phyloP scores from a whole-genome alignment of 202 grass and related monocot species.

The Elaeis oleifera region DNA sequence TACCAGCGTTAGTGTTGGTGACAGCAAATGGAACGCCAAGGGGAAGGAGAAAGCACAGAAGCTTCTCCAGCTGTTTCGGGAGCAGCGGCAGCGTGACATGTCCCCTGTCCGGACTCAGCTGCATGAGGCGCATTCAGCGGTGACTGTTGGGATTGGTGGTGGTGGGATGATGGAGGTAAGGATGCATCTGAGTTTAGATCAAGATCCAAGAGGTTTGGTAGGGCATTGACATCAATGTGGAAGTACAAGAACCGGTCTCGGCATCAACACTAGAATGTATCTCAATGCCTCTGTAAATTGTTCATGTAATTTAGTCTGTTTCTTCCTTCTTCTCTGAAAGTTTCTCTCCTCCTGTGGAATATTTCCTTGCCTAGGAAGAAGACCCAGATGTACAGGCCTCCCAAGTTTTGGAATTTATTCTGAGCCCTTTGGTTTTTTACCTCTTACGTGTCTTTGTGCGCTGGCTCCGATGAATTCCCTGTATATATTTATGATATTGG shows the following conservation, averaged over 20 bases:
- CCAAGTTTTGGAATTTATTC: too few species aligned
- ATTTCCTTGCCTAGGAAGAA: too few species aligned
- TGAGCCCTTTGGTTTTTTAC: too few species aligned
- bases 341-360: too few species aligned
- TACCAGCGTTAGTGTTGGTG: conserved; percentile 75
- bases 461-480: too few species aligned
- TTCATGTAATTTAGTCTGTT: too few species aligned
- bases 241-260: conserved; percentile 65
- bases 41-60: conserved; percentile 72
- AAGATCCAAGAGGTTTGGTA: conserved; percentile 71
- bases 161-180: neutral
- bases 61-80: conserved; percentile 83
- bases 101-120: conserved; percentile 20
- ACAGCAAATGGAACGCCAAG: conserved; percentile 52
- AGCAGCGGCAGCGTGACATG: conserved; percentile 63
- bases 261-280: conserved; percentile 59
- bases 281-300: conserved; percentile 1
- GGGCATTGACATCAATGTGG: conserved; percentile 70
- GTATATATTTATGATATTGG: too few species aligned
- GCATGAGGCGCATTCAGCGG: conserved; percentile 18
- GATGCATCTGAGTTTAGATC: conserved; percentile 50
- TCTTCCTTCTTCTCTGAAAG: too few species aligned
- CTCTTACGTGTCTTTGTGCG: too few species aligned
- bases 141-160: conserved; percentile 6
- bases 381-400: too few species aligned